phyloP scores from a whole-genome alignment of 331 rosid species.

The Phaseolus coccineus region DNA sequence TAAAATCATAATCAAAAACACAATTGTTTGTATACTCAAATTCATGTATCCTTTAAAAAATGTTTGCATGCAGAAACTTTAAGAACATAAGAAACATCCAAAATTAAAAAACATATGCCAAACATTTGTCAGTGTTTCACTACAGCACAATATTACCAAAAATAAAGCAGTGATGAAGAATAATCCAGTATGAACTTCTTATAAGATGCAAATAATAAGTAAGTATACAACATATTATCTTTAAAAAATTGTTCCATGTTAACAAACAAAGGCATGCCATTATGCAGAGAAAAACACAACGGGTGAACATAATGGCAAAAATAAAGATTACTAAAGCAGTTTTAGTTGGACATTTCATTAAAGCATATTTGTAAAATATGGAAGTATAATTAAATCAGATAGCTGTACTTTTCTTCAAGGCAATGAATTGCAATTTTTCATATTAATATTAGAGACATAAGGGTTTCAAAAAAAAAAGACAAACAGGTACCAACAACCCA shows the following conservation, averaged over 20 bases:
- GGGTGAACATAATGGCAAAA: not conserved
- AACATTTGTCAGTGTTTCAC: conserved; percentile 14
- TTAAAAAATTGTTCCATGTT: not conserved
- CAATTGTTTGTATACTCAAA: not conserved
- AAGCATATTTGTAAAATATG: not conserved
- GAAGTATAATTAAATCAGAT: not conserved
- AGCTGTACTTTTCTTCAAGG: not conserved
- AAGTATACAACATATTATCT: not conserved
- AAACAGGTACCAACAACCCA: conserved; percentile 5
- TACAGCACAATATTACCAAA: conserved; percentile 1
- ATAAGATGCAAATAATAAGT: conserved; percentile 4
- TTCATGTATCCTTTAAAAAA: not conserved
- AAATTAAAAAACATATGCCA: not conserved
- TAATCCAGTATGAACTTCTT: conserved; percentile 8
- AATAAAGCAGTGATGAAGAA: conserved; percentile 17
- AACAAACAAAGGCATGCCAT: conserved; percentile 7
- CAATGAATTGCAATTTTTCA: conserved; percentile 2
- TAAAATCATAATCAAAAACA: not conserved
- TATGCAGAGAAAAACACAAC: not conserved
- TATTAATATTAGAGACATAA: not conserved
- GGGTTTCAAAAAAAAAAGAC: conserved; percentile 1
- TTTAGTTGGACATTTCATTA: not conserved
- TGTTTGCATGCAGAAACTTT: conserved; percentile 1
- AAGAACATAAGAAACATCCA: conserved; percentile 19
- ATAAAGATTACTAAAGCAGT: conserved; percentile 4